Evolutionary conservation across 768 basidiomycete genomes (phyloP), one percentile per base, ranked within the genome.

Genomic region (Steccherinum ochraceum): DNA sequence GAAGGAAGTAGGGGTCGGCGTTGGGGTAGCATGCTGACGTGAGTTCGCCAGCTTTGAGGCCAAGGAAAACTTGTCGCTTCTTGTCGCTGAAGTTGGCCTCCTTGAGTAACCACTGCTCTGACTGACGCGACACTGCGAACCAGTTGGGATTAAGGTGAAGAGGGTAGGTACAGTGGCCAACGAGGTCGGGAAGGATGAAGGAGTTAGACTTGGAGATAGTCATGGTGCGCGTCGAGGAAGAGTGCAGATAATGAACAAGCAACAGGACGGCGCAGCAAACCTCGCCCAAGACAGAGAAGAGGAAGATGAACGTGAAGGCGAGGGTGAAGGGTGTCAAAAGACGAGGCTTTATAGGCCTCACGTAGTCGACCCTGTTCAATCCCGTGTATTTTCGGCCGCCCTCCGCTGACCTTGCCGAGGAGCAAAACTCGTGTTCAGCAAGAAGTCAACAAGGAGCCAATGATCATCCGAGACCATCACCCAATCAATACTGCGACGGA

Each of bases 31-130:
- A 83, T 60, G 71, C 76, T 2, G 81, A 82, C 26, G 82, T 78
- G 55, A 88, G 77, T 55, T 83, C 79, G 41, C 84, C 82, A 12
- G 81, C 80, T 54, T 83, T 79, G 49, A 85, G 71, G 24, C 78
- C 80, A 57, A 73, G 71, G 48, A 86, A 74, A 27, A 52, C 53
- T 18, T 46, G 52, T n/a, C 49, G 54, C 41, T 66, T 68, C 52
- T 64, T 68, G 24, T 52, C 47, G 5, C 59, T 60, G 51, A 70
- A 68, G 43, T 67, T 66, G 48, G 62, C 59, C 45, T 57, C 49
- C 27, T 55, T 51, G 52, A 58, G 50, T 24, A 73, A 50, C 72
- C 72, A 73, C 43, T 58, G 46, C 39, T 71, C 72, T 3, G 71
- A 71, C 46, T 67, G 62, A 21, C 63, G 66, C 13, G 71, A 69